These are phyloP conservation scores for Lepiota subincarnata DNA, from an alignment of 768 basidiomycete genomes.

Conservation along the genomic window DNA sequence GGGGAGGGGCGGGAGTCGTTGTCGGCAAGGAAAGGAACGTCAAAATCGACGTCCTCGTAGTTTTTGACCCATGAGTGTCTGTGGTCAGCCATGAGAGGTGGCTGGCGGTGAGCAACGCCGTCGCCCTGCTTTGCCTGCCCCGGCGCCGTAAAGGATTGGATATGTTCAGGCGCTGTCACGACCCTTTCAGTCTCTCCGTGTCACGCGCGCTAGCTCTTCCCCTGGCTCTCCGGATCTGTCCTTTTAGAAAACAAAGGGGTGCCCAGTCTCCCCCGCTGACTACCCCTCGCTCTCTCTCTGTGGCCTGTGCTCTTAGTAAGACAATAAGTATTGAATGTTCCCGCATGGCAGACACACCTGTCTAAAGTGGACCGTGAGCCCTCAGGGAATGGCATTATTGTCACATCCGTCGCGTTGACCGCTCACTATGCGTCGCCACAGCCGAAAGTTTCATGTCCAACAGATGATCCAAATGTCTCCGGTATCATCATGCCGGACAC, in stretches of 20 bases:
- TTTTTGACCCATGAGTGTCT: conserved; percentile 19
- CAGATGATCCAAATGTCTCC: no score
- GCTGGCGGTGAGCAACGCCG: neutral
- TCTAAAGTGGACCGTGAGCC: no score
- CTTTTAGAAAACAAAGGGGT: neutral
- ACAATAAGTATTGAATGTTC: no score
- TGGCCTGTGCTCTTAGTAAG: no score
- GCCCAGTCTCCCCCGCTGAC: no score
- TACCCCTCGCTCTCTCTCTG: no score
- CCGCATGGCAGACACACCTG: no score
- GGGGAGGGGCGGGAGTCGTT: neutral
- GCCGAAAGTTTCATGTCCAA: no score
- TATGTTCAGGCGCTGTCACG: neutral
- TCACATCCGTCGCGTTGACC: no score
- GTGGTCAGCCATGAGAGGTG: conserved; percentile 10
- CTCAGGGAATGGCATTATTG: no score
- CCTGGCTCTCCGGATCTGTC: neutral
- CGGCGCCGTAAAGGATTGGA: neutral
- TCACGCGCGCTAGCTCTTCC: neutral
- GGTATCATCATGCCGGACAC: no score
- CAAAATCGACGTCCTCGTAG: conserved; percentile 20
- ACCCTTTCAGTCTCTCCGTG: neutral
- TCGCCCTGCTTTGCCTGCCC: neutral
- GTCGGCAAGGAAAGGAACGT: conserved; percentile 11
- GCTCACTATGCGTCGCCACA: no score